Conservation (phyloP, 441 rosid species). For the Metrosideros polymorpha region DNA sequence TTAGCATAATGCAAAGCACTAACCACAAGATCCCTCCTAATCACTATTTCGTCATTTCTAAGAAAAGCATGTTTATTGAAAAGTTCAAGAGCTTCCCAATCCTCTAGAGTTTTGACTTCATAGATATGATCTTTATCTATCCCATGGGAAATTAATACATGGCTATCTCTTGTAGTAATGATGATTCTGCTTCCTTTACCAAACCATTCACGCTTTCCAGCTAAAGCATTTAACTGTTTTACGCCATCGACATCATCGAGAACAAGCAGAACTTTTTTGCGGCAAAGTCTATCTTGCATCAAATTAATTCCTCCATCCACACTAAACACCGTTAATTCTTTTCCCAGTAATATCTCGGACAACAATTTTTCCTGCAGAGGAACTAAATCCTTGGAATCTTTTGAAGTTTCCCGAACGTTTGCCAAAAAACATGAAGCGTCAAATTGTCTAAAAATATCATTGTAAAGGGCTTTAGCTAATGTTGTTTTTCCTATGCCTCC, state of each 20-base stretch:
- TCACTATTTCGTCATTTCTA: fast-evolving
- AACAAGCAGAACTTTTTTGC: neutral
- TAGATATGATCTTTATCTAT: neutral
- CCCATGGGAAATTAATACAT: neutral
- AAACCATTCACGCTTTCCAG: neutral
- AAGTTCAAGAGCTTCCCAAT: neutral
- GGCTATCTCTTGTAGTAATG: neutral
- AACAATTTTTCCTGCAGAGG: neutral
- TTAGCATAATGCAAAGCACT: neutral
- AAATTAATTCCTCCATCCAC: neutral
- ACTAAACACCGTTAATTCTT: neutral
- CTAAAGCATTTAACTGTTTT: neutral
- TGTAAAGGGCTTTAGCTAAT: neutral
- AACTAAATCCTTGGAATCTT: neutral
- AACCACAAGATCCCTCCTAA: neutral
- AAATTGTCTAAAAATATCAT: neutral
- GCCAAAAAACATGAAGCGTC: neutral
- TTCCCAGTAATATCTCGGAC: neutral
- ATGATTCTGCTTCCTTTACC: neutral
- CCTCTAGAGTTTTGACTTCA: fast-evolving
- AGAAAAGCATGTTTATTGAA: neutral
- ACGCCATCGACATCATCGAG: neutral
- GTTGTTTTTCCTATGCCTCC: neutral
- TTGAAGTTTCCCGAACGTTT: neutral
- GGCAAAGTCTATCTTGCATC: neutral